Evolutionary conservation across 495 filamentous ascomycete species (phyloP).

Genomic region (Daldinia caldariorum): DNA sequence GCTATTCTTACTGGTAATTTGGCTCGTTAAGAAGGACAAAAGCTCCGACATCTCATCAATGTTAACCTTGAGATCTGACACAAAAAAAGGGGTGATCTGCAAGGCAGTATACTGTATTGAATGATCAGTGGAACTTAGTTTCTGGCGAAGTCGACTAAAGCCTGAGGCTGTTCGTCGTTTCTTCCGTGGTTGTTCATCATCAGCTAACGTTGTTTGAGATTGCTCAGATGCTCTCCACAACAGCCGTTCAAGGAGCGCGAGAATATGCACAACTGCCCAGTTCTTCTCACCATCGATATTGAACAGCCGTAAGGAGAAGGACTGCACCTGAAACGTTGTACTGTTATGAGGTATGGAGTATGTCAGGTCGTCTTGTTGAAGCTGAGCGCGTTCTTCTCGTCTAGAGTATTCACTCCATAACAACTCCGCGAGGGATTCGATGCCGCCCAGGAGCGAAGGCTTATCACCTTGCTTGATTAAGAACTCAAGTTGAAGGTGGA

Average conservation of each 20-base stretch:
- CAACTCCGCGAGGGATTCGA: conserved; percentile 66
- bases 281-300: conserved; percentile 59
- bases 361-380: conserved; percentile 78
- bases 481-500: conserved; percentile 67
- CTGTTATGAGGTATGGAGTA: conserved; percentile 58
- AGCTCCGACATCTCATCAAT: conserved; percentile 54
- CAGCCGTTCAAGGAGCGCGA: conserved; percentile 61
- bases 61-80: conserved; percentile 47
- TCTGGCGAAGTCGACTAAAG: conserved; percentile 70
- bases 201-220: conserved; percentile 36
- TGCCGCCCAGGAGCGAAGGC: conserved; percentile 46
- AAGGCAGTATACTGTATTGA: conserved; percentile 71
- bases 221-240: conserved; percentile 49
- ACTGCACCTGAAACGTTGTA: conserved; percentile 48
- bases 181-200: conserved; percentile 66
- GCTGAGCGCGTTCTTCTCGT: conserved; percentile 73
- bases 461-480: conserved; percentile 44
- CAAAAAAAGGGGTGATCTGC: conserved; percentile 81
- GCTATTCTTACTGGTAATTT: conserved; percentile 51
- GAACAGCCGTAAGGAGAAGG: conserved; percentile 61
- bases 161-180: conserved; percentile 66
- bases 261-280: conserved; percentile 63
- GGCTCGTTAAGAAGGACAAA: conserved; percentile 49
- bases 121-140: conserved; percentile 64
- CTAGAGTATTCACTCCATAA: conserved; percentile 77